These are phyloP conservation scores for Pichia occidentalis DNA, from an alignment of 805 yeast genomes.

Conservation along the genomic window DNA sequence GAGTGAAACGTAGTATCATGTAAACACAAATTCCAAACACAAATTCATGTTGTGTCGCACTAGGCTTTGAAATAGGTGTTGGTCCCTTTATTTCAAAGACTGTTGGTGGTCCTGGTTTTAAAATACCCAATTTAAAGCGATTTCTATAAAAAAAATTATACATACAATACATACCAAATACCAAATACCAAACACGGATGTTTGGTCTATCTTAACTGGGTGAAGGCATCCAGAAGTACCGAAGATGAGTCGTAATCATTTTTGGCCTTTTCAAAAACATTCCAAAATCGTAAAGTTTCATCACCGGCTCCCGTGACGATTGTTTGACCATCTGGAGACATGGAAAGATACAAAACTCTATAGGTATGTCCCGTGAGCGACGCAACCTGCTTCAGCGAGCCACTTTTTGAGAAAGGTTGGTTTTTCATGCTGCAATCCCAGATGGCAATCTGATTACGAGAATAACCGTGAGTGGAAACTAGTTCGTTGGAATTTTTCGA, in stretches of 20 bases:
- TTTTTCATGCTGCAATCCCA: constrained; percentile 75
- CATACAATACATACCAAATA: background rate
- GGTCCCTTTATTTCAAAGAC: too few relatives aligned
- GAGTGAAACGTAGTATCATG: too few relatives aligned
- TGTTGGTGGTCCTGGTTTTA: too few relatives aligned
- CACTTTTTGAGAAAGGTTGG: too few relatives aligned
- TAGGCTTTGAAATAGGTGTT: too few relatives aligned
- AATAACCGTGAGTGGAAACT: constrained; percentile 92
- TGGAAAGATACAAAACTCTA: constrained; percentile 79
- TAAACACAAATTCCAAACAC: too few relatives aligned
- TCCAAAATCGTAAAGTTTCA: constrained; percentile 94
- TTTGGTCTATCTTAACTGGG: constrained; percentile 62
- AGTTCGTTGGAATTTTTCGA: constrained; percentile 85
- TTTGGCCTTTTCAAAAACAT: constrained; percentile 75
- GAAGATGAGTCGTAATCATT: constrained; percentile 53
- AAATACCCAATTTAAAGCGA: too few relatives aligned
- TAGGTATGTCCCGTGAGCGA: constrained; percentile 91
- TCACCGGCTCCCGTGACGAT: constrained; percentile 98
- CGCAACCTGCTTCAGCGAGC: constrained; percentile 89
- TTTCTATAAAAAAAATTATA: too few relatives aligned
- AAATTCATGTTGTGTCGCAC: too few relatives aligned
- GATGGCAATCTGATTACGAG: constrained; percentile 80
- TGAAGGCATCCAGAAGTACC: constrained; percentile 65
- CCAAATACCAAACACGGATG: background rate
- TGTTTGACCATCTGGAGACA: constrained; percentile 94